Percentiles rank a stretch among this genome's conserved stretches.
Conservation (phyloP, 106 monocot species). For the Dendrobium officinale region DNA sequence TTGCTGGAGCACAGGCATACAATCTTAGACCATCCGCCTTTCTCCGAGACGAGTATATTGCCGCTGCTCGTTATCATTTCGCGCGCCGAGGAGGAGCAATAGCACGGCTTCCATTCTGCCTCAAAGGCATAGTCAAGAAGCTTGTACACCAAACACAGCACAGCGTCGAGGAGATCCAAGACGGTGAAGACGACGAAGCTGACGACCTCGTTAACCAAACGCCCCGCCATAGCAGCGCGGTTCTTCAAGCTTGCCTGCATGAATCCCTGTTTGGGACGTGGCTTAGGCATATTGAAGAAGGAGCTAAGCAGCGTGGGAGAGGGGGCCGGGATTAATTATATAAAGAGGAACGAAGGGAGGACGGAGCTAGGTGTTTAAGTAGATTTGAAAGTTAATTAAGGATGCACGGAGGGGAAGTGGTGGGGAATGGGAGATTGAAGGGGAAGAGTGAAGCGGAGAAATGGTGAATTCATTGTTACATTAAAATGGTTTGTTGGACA, state of each 20-base stretch:
- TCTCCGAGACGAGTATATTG: conserved; percentile 34
- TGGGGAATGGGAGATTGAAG: background rate
- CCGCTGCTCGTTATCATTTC: conserved; percentile 33
- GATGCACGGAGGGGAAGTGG: background rate
- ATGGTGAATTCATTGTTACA: conserved; percentile 42
- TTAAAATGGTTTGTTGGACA: conserved; percentile 35
- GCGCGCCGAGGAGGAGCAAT: conserved; percentile 62
- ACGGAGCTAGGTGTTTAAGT: background rate
- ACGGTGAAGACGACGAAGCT: conserved; percentile 53
- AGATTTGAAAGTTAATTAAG: background rate
- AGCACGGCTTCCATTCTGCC: conserved; percentile 78
- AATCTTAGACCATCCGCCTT: conserved; percentile 45
- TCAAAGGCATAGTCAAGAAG: conserved; percentile 58
- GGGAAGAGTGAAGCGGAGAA: conserved; percentile 4
- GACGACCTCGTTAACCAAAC: conserved; percentile 39
- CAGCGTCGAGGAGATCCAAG: conserved; percentile 66
- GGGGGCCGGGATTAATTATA: background rate
- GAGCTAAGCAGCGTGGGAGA: no score
- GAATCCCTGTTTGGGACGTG: background rate
- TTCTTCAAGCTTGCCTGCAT: background rate
- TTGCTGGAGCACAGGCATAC: conserved; percentile 42
- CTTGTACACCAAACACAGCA: conserved; percentile 82
- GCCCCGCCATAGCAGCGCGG: conserved; percentile 10
- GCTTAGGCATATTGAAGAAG: no score
- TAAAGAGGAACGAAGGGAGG: background rate